Percentiles rank a stretch among this genome's conserved stretches.
Conservation (phyloP, 257 asterid genomes). For the Osmanthus fragrans region DNA sequence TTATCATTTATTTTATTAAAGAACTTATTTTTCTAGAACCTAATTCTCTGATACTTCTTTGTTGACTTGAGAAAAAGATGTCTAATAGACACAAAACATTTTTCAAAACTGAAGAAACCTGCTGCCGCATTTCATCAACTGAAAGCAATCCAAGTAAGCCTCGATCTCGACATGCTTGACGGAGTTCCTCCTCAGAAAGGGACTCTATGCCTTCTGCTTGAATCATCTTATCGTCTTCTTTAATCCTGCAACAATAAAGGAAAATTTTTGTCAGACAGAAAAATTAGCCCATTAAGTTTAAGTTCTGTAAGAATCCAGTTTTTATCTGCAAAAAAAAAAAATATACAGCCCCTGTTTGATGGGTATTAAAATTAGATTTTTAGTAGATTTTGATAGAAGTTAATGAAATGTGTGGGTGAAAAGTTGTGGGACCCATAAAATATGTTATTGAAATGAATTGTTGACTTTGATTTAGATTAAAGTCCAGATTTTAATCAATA, state of each 20-base stretch:
- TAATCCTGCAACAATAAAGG: constrained; percentile 56
- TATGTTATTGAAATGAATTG: too few relatives aligned
- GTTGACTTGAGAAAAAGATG: background rate
- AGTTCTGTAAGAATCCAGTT: constrained; percentile 5
- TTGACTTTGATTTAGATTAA: too few relatives aligned
- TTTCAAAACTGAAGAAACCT: constrained; percentile 45
- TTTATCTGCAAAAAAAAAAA: background rate
- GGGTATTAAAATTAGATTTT: too few relatives aligned
- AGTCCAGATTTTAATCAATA: too few relatives aligned
- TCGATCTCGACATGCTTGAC: constrained; percentile 96
- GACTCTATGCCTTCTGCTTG: constrained; percentile 90
- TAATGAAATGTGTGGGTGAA: too few relatives aligned
- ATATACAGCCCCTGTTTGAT: too few relatives aligned
- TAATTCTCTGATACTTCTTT: background rate
- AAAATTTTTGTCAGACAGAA: constrained; percentile 8
- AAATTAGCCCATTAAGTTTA: constrained; percentile 14
- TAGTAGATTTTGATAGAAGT: too few relatives aligned
- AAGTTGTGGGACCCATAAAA: too few relatives aligned
- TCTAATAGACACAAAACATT: constrained; percentile 17
- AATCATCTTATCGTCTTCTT: constrained; percentile 83
- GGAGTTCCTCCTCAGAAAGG: constrained; percentile 94
- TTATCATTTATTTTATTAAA: constrained; percentile 15
- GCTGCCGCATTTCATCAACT: constrained; percentile 92
- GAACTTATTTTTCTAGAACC: background rate
- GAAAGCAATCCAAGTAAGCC: constrained; percentile 91